Evolutionary conservation across 257 asterid species (phyloP).

Genomic region (Catharanthus roseus): DNA sequence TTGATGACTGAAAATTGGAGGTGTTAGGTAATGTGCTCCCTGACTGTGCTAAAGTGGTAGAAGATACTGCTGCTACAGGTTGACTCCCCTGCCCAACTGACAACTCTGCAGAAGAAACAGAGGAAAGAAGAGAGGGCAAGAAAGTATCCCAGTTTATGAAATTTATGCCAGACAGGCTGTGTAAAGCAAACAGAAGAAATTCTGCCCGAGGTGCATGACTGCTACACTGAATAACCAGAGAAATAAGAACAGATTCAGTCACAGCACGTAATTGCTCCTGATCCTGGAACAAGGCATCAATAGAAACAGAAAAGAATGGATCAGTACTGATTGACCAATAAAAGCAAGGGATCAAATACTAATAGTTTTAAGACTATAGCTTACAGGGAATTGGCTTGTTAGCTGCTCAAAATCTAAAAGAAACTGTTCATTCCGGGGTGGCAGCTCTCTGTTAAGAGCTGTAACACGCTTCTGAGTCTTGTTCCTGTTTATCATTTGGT

Average conservation of each 20-base stretch:
- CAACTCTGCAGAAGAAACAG: constrained; percentile 71
- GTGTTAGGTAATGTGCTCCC: constrained; percentile 45
- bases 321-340: background rate
- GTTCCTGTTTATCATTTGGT: constrained; percentile 48
- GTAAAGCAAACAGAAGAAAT: constrained; percentile 82
- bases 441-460: constrained; percentile 81
- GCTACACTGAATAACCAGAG: constrained; percentile 80
- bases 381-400: constrained; percentile 67
- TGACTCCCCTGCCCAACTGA: constrained; percentile 67
- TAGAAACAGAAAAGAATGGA: constrained; percentile 11
- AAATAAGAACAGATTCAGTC: constrained; percentile 71
- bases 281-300: constrained; percentile 48
- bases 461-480: constrained; percentile 87
- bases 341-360: background rate
- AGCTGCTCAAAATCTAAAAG: constrained; percentile 82
- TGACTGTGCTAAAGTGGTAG: constrained; percentile 61
- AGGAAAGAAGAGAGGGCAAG: constrained; percentile 85
- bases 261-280: constrained; percentile 76
- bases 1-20: constrained; percentile 67
- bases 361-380: constrained; percentile 20
- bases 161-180: constrained; percentile 62
- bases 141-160: constrained; percentile 89
- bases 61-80: constrained; percentile 43
- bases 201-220: constrained; percentile 92
- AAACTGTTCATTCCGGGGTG: constrained; percentile 90